Conservation (phyloP, 1,284 basidiomycete genomes). For the Farysia itapuensis region DNA sequence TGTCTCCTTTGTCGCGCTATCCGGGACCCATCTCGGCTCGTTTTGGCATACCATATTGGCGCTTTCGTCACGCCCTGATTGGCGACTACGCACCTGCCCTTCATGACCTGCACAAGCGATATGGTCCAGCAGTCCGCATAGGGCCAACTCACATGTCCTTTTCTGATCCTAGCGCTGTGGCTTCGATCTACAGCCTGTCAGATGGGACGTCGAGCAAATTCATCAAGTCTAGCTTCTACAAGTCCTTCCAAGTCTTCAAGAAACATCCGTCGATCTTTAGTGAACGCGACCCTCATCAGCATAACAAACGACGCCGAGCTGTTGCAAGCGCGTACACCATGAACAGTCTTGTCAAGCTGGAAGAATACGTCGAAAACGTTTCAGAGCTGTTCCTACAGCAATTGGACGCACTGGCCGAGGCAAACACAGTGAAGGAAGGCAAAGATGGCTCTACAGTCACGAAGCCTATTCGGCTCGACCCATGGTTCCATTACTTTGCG, state of each 20-base stretch:
- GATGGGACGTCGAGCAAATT: slow-evolving; percentile 36
- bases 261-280: slow-evolving; percentile 43
- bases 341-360: slow-evolving; percentile 43
- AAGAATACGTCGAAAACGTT: slow-evolving; percentile 42
- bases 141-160: slow-evolving; percentile 45
- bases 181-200: slow-evolving; percentile 43
- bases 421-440: slow-evolving; percentile 3
- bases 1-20: slow-evolving; percentile 35
- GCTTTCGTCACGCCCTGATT: slow-evolving; percentile 28
- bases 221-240: slow-evolving; percentile 39
- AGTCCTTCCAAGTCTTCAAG: slow-evolving; percentile 36
- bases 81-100: slow-evolving; percentile 36
- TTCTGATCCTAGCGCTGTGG: slow-evolving; percentile 29
- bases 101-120: slow-evolving; percentile 18
- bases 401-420: slow-evolving; percentile 27
- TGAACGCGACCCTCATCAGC: slow-evolving; percentile 43
- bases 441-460: slow-evolving; percentile 3
- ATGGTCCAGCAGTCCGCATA: slow-evolving; percentile 46
- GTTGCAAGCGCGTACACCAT: slow-evolving; percentile 48
- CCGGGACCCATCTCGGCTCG: slow-evolving; percentile 36
- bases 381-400: slow-evolving; percentile 31
- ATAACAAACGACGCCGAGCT: slow-evolving; percentile 34
- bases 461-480: slow-evolving; percentile 26
- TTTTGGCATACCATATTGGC: slow-evolving; percentile 41
- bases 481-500: slow-evolving; percentile 47